Evolutionary conservation across 345 rosid species (phyloP).

Genomic region (Eucalyptus marginata): DNA sequence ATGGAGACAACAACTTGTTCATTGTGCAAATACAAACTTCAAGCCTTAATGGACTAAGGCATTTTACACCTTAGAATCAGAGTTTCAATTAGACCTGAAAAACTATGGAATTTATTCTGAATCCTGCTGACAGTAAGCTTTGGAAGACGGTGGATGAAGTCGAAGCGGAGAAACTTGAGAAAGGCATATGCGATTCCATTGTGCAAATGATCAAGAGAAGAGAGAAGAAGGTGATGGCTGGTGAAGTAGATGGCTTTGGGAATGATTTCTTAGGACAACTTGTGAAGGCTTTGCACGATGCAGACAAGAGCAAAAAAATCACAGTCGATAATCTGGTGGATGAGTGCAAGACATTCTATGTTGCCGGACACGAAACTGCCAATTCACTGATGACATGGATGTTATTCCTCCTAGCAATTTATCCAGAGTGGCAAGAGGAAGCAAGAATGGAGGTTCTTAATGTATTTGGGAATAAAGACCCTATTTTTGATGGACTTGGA

Average conservation of each 20-base stretch:
- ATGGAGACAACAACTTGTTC: not conserved
- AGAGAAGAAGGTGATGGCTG: not conserved
- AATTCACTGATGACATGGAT: slow-evolving; percentile 18
- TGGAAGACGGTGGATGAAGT: slow-evolving; percentile 10
- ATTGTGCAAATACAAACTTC: too few relatives aligned
- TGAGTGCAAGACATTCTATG: slow-evolving; percentile 31
- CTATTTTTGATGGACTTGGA: slow-evolving; percentile 5
- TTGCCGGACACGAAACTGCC: slow-evolving; percentile 24
- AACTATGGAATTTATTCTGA: not conserved
- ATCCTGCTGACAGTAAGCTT: slow-evolving; percentile 1
- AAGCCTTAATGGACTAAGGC: not conserved
- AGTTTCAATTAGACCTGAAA: not conserved
- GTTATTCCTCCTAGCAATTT: slow-evolving; percentile 17
- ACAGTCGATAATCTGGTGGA: slow-evolving; percentile 6
- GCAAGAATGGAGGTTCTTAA: slow-evolving; percentile 19
- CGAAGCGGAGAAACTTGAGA: not conserved
- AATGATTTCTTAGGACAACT: slow-evolving; percentile 18
- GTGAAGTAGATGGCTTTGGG: not conserved
- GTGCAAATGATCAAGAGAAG: slow-evolving; percentile 2
- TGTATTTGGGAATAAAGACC: slow-evolving; percentile 12
- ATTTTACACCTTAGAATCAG: not conserved
- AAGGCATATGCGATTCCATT: not conserved
- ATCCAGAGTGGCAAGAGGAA: slow-evolving; percentile 26
- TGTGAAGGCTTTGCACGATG: slow-evolving; percentile 2
- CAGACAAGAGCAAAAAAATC: not conserved